These are phyloP conservation scores for Acanthamoeba castellanii DNA, from an alignment of 208 protist genomes.

Conservation along the genomic window DNA sequence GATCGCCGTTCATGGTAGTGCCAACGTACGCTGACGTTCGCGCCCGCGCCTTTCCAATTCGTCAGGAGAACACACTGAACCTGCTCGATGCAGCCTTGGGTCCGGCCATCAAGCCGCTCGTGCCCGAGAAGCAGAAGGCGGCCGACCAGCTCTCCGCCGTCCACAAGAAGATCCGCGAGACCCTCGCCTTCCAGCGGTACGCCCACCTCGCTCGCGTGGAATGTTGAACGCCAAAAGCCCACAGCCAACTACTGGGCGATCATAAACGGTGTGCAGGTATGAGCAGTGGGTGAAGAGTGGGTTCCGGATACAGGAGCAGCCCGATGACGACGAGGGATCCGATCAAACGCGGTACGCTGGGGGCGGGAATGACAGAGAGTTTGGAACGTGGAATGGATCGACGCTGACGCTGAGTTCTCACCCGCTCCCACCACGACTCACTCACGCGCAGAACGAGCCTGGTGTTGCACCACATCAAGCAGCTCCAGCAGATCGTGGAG, in stretches of 20 bases:
- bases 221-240: not conserved
- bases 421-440: not conserved
- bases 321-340: not conserved
- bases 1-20: not conserved
- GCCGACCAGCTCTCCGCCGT: slow-evolving; percentile 52
- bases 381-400: too few relatives aligned
- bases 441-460: not conserved
- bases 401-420: not conserved
- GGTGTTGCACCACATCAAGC: slow-evolving; percentile 64
- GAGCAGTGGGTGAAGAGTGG: slow-evolving; percentile 60
- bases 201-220: not conserved
- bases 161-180: slow-evolving; percentile 56
- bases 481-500: slow-evolving; percentile 70
- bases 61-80: slow-evolving; percentile 60
- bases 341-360: slow-evolving; percentile 8
- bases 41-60: not conserved
- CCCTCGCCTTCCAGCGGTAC: slow-evolving; percentile 48
- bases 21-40: not conserved
- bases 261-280: not conserved
- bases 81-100: slow-evolving; percentile 43
- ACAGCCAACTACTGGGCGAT: not conserved
- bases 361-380: not conserved
- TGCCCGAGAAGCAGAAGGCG: slow-evolving; percentile 51
- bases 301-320: not conserved
- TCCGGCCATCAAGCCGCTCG: not conserved